Evolutionary conservation across 306 rosid genomes (phyloP).

Genomic region (Parietaria judaica): DNA sequence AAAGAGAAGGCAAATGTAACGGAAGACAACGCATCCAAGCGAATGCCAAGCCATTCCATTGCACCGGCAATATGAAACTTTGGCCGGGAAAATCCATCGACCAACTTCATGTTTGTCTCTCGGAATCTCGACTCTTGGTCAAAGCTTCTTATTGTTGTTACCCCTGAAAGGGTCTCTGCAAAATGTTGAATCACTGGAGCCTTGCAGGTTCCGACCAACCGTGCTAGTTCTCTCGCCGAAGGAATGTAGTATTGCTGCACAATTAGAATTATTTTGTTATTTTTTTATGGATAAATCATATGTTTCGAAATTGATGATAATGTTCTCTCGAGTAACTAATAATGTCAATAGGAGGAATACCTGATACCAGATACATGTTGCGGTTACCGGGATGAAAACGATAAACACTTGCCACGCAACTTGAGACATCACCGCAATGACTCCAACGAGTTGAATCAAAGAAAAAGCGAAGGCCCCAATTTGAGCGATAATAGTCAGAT

Average conservation of each 20-base stretch:
- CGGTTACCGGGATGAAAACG: constrained; percentile 58
- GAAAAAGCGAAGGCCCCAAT: constrained; percentile 40
- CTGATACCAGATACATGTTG: constrained; percentile 63
- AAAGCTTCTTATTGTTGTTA: constrained; percentile 70
- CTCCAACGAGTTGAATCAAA: constrained; percentile 54
- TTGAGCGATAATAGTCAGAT: constrained; percentile 37
- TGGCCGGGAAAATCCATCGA: constrained; percentile 48
- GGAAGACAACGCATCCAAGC: constrained; percentile 51
- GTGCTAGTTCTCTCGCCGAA: constrained; percentile 62
- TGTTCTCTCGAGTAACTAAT: too few relatives aligned
- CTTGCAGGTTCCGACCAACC: constrained; percentile 75
- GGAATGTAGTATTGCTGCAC: constrained; percentile 65
- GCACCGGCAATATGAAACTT: constrained; percentile 46
- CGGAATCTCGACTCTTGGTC: constrained; percentile 60
- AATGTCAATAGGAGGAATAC: constrained; percentile 21
- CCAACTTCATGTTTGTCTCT: constrained; percentile 47
- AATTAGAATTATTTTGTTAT: constrained; percentile 11
- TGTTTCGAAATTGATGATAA: too few relatives aligned
- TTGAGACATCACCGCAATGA: constrained; percentile 72
- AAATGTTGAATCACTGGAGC: constrained; percentile 88
- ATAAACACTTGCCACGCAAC: constrained; percentile 81
- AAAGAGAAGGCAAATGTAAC: constrained; percentile 46
- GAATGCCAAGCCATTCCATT: constrained; percentile 55
- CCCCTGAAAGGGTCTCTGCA: constrained; percentile 73
- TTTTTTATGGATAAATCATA: not conserved